Evolutionary conservation across 148 eudicot genomes (phyloP), one percentile per base, ranked within the genome.

Genomic region (Diospyros kaki): DNA sequence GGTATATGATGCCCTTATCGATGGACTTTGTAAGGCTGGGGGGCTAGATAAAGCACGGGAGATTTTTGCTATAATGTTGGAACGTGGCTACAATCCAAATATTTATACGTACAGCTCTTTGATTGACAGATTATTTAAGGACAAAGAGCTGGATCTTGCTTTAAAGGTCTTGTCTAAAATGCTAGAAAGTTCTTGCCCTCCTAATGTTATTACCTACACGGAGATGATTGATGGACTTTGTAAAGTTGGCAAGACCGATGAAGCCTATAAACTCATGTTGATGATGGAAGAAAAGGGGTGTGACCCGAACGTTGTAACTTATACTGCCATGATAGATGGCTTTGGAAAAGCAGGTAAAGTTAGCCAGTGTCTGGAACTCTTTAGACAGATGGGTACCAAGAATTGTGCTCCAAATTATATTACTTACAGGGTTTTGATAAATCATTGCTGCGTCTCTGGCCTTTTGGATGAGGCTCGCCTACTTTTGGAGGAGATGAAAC

Each of bases 241-340:
- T 85, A 95, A 95, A 88, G 84, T 81, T 83, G 90, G 91, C 75
- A 95, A 93, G 81, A 87, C 79, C 41, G 91, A 84, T 64, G 99
- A 95, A 79, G 99, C 97, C 72, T 87, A 88, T 78, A 93, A 86
- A 77, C 96, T 95, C 69, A 84, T 95, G 90, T 56, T 85, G 81
- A 86, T 95, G 98, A 95, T 95, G 98, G 88, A 87, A 72, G 94
- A 86, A 68, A 92, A 90, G 77, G 96, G 97, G 40, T 89, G 96
- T 69, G 84, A 41, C 62, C 99, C 99, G 39, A 92, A 95, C 88
- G 99, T 95, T 55, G 94, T 95, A 44, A 90, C 99, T 40, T 95
- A 90, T 80, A 95, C 97, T 43, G 94, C 97, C 61, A 89, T 92
- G 88, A 87, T 93, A 61, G 96, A 95, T 83, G 99, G 97, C 40